Conservation (phyloP, 129 eudicot species). For the Glebionis coronaria region DNA sequence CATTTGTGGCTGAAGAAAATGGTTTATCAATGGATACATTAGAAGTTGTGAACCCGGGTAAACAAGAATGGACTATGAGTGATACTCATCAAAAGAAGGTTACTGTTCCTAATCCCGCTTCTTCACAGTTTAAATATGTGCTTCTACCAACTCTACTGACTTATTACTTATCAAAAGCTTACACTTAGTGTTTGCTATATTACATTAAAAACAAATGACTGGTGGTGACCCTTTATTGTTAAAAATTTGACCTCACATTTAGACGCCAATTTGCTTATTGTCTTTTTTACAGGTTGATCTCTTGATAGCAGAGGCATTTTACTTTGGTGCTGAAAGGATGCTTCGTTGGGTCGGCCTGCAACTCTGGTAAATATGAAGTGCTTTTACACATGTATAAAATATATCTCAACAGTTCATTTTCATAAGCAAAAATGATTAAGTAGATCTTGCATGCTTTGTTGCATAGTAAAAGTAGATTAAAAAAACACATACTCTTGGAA, state of each 20-base stretch:
- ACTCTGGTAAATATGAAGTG: constrained; percentile 58
- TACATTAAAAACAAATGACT: not conserved
- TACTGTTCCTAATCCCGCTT: not conserved
- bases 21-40: constrained; percentile 51
- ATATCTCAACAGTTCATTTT: not conserved
- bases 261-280: not conserved
- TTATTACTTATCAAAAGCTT: not conserved
- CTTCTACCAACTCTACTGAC: not conserved
- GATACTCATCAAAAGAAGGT: constrained; percentile 60
- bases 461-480: too few species aligned
- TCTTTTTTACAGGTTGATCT: constrained; percentile 53
- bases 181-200: not conserved
- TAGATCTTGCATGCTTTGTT: too few species aligned
- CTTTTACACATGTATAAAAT: not conserved
- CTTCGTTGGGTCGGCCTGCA: constrained; percentile 94
- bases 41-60: constrained; percentile 41
- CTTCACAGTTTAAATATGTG: constrained; percentile 7
- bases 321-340: constrained; percentile 52
- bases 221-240: not conserved
- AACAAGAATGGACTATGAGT: constrained; percentile 37
- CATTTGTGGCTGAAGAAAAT: constrained; percentile 62
- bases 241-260: not conserved
- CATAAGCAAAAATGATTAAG: too few species aligned
- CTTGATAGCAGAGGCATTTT: too few species aligned
- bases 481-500: too few species aligned